Conservation (phyloP, 2,329 filamentous ascomycete genomes). For the Thermoascus crustaceus region DNA sequence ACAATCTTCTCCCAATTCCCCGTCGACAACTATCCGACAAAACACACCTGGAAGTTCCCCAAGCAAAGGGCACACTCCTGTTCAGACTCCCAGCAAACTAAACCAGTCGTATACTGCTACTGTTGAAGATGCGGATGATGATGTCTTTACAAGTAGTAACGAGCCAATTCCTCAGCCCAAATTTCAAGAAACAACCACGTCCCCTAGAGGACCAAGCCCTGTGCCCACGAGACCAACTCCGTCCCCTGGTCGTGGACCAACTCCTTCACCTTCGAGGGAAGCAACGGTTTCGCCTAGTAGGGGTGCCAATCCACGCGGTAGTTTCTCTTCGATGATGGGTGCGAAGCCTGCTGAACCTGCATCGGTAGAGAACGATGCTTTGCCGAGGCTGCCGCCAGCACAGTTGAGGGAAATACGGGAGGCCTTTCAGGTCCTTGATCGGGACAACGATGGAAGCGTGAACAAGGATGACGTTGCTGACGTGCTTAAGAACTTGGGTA, state of each 20-base stretch:
- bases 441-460: conserved; percentile 76
- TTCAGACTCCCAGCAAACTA: conserved; percentile 40
- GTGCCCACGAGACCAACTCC: no score
- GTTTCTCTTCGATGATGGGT: conserved; percentile 21
- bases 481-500: conserved; percentile 79
- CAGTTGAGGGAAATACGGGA: conserved; percentile 85
- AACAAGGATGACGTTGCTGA: conserved; percentile 76
- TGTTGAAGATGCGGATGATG: conserved; percentile 34
- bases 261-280: no score
- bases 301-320: conserved; percentile 20
- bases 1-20: conserved; percentile 54
- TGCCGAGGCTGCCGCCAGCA: conserved; percentile 58
- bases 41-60: conserved; percentile 42
- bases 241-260: no score
- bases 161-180: conserved; percentile 27
- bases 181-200: conserved; percentile 32
- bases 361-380: conserved; percentile 22
- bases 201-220: conserved; percentile 34
- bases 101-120: conserved; percentile 39
- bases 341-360: conserved; percentile 16
- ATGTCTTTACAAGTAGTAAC: conserved; percentile 21
- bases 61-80: conserved; percentile 33
- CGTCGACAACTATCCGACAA: conserved; percentile 47
- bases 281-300: conserved; percentile 36
- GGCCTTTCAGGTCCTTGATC: conserved; percentile 86